Percentiles rank a stretch among this genome's conserved stretches.
Conservation (phyloP, 2,329 filamentous ascomycete genomes). For the Botrytis fragariae region DNA sequence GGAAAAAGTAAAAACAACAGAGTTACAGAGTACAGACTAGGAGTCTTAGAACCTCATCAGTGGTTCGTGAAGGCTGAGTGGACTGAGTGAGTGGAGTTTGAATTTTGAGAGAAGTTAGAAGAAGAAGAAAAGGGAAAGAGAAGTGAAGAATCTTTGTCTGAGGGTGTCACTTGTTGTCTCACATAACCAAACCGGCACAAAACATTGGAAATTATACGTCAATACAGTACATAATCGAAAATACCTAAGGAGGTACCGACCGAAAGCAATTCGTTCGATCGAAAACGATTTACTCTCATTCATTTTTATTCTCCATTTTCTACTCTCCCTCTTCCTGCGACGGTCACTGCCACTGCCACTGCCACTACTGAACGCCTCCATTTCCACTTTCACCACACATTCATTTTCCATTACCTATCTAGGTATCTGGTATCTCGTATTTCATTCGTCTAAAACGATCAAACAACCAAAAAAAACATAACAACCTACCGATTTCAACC, state of each 20-base stretch:
- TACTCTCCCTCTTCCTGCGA: background rate
- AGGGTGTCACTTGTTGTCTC: constrained; percentile 5
- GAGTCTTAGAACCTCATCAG: background rate
- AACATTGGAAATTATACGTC: background rate
- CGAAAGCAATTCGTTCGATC: background rate
- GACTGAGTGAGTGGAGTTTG: background rate
- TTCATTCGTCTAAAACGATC: background rate
- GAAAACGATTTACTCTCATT: constrained; percentile 4
- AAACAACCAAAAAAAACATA: background rate
- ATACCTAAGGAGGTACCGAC: background rate
- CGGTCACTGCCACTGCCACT: background rate
- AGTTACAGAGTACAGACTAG: background rate
- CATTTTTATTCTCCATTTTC: background rate
- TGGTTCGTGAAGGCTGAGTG: background rate
- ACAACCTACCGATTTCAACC: background rate
- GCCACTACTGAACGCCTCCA: background rate
- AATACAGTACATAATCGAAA: background rate
- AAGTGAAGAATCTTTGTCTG: background rate
- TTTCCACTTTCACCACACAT: background rate
- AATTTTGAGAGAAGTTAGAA: background rate
- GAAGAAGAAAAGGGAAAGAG: background rate
- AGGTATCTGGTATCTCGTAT: background rate
- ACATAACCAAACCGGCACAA: constrained; percentile 6
- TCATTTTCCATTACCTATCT: background rate
- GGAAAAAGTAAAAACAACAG: background rate